Evolutionary conservation across 2,329 filamentous ascomycete species (phyloP).

Genomic region (Talaromyces piceae): DNA sequence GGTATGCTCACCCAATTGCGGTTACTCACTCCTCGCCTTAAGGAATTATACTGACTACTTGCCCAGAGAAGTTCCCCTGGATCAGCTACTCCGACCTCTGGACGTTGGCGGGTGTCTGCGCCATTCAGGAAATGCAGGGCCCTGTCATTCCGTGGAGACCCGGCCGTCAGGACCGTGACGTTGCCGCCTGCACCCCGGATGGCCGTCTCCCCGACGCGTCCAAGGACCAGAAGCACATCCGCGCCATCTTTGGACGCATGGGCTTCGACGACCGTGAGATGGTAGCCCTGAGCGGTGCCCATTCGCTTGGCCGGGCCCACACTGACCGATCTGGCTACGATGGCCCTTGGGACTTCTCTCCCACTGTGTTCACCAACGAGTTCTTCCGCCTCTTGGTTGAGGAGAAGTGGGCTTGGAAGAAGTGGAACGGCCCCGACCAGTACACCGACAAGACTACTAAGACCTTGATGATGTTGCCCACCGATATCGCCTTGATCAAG

Average conservation of each 20-base stretch:
- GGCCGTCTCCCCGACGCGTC: constrained; percentile 79
- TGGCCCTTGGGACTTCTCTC: constrained; percentile 88
- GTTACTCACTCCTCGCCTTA: constrained; percentile 8
- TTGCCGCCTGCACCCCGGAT: constrained; percentile 82
- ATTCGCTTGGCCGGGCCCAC: constrained; percentile 86
- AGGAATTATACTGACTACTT: constrained; percentile 6
- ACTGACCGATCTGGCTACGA: constrained; percentile 78
- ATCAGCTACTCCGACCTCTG: constrained; percentile 94
- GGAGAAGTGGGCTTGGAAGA: constrained; percentile 87
- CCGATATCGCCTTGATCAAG: constrained; percentile 78
- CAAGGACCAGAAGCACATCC: constrained; percentile 73
- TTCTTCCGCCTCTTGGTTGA: constrained; percentile 81
- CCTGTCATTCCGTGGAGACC: constrained; percentile 82
- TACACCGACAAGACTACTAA: constrained; percentile 83
- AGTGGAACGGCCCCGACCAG: constrained; percentile 88
- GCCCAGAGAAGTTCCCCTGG: constrained; percentile 74
- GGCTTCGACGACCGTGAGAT: constrained; percentile 97
- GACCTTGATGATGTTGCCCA: constrained; percentile 93
- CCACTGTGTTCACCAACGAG: constrained; percentile 88
- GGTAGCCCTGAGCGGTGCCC: constrained; percentile 77
- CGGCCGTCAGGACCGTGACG: constrained; percentile 72
- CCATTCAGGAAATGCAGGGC: constrained; percentile 93
- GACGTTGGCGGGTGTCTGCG: constrained; percentile 78
- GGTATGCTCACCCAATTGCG: no score
- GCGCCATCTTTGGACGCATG: constrained; percentile 92